Conservation (phyloP, 2,329 filamentous ascomycete species). For the Xylaria hypoxylon region DNA sequence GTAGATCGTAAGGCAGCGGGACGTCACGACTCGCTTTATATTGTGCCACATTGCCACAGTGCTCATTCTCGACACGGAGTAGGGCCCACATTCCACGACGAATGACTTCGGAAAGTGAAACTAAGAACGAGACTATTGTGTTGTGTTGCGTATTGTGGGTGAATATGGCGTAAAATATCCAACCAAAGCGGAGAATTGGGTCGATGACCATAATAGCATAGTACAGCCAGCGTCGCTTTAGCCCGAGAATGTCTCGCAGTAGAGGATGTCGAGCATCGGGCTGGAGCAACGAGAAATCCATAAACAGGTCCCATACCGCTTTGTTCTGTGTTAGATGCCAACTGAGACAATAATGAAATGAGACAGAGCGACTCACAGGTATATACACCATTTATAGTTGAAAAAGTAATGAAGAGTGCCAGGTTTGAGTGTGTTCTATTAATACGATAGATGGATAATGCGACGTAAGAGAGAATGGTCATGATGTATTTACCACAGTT, state of each 20-base stretch:
- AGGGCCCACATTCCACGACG: constrained; percentile 91
- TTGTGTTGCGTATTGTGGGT: constrained; percentile 84
- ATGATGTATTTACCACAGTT: constrained; percentile 93
- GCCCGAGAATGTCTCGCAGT: constrained; percentile 82
- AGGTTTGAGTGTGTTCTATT: constrained; percentile 66
- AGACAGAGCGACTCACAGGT: constrained; percentile 66
- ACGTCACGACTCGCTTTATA: constrained; percentile 92
- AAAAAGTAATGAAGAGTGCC: constrained; percentile 82
- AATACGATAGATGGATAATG: constrained; percentile 86
- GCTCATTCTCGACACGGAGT: constrained; percentile 96
- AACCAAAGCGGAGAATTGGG: constrained; percentile 88
- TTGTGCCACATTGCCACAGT: constrained; percentile 89
- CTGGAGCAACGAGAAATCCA: constrained; percentile 96
- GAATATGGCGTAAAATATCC: constrained; percentile 94
- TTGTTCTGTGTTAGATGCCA: not conserved
- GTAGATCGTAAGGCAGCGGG: constrained; percentile 80
- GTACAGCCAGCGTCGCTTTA: constrained; percentile 84
- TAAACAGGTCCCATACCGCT: constrained; percentile 92
- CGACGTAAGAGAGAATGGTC: constrained; percentile 83
- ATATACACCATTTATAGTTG: constrained; percentile 85
- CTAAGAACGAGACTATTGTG: constrained; percentile 81
- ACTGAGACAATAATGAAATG: not conserved
- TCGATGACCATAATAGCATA: constrained; percentile 87
- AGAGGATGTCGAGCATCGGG: constrained; percentile 73
- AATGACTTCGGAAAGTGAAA: constrained; percentile 82